Conservation (phyloP, 495 filamentous ascomycete genomes). For the Aspergillus cristatus region DNA sequence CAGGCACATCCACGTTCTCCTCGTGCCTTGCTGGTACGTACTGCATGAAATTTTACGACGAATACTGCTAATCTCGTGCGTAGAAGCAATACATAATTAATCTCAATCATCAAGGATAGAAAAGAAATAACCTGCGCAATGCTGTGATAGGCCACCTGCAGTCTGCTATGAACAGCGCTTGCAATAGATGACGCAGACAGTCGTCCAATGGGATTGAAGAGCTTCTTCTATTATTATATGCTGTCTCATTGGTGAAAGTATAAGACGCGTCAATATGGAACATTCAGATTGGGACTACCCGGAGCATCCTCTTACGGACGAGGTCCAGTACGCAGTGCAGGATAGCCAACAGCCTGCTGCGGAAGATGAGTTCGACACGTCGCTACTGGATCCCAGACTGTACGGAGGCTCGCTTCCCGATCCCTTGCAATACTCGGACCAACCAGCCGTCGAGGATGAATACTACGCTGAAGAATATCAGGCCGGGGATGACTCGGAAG, state of each 20-base stretch:
- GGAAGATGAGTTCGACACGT: constrained; percentile 11
- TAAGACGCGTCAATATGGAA: constrained; percentile 13
- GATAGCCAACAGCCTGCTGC: constrained; percentile 9
- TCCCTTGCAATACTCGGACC: constrained; percentile 7
- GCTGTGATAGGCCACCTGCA: too few relatives aligned
- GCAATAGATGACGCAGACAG: too few relatives aligned
- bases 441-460: constrained; percentile 8
- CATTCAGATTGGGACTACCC: constrained; percentile 12
- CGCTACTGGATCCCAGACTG: constrained; percentile 34
- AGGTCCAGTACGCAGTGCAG: constrained; percentile 29
- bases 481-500: constrained; percentile 7
- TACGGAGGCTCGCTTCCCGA: constrained; percentile 19
- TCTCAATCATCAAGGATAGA: too few relatives aligned
- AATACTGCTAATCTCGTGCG: too few relatives aligned
- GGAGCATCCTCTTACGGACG: constrained; percentile 12
- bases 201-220: too few relatives aligned
- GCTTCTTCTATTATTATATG: too few relatives aligned
- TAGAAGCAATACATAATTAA: too few relatives aligned
- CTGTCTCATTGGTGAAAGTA: not conserved
- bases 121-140: too few relatives aligned
- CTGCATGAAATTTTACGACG: too few relatives aligned
- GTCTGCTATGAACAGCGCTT: too few relatives aligned
- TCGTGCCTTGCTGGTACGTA: too few relatives aligned
- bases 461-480: constrained; percentile 7
- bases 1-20: too few relatives aligned